A percentile compares a stretch with the other conserved stretches of the same genome.
phyloP scores from a whole-genome alignment of 441 rosid species.

The Flueggea neowawraea region DNA sequence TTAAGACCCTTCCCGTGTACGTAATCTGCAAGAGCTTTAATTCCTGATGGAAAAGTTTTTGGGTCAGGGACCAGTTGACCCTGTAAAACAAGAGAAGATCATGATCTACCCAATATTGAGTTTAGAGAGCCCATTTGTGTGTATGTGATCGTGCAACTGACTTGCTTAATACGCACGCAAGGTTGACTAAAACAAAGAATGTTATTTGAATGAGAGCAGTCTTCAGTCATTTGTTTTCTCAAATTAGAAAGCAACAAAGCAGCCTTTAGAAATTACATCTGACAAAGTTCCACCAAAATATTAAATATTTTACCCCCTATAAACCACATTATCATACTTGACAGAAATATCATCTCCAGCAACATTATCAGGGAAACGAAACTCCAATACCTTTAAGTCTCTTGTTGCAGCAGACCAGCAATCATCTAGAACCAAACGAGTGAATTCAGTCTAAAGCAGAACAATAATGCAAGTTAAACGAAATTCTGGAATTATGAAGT shows the following conservation, averaged over 20 bases:
- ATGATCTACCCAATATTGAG: not conserved
- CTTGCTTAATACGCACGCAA: no score
- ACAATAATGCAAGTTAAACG: constrained; percentile 1
- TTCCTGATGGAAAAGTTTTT: constrained; percentile 82
- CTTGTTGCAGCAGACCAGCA: constrained; percentile 74
- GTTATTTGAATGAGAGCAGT: no score
- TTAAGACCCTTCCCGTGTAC: constrained; percentile 85
- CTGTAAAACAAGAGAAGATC: constrained; percentile 34
- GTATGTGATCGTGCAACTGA: no score
- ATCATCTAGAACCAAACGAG: constrained; percentile 64
- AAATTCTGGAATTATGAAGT: constrained; percentile 11
- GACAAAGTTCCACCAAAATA: no score
- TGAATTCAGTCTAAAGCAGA: constrained; percentile 19
- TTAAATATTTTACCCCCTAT: no score
- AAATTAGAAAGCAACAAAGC: no score
- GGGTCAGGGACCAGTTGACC: constrained; percentile 82
- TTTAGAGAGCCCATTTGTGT: not conserved
- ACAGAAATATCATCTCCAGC: no score
- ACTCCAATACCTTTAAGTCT: constrained; percentile 50
- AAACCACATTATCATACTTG: no score
- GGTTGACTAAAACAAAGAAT: no score
- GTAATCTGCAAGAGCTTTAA: constrained; percentile 84
- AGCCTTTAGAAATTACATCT: no score
- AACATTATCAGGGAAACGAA: no score
- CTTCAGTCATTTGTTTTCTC: no score